Evolutionary conservation across 495 filamentous ascomycete species (phyloP).

Genomic region (Coniosporium apollinis): DNA sequence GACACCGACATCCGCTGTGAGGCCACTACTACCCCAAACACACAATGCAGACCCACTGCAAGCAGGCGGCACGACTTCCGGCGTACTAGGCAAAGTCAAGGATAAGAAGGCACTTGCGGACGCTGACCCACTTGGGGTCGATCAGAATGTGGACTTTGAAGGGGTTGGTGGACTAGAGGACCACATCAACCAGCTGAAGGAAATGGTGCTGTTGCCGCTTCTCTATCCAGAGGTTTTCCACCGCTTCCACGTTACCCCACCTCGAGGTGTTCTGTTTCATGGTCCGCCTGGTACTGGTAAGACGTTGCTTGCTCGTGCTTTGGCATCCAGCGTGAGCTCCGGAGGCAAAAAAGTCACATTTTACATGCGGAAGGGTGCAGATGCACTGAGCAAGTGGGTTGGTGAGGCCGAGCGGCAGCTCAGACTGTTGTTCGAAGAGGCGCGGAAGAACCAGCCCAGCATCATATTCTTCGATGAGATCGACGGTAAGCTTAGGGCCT

Average conservation of each 20-base stretch:
- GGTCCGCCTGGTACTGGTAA: slow-evolving; percentile 96
- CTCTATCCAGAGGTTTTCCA: slow-evolving; percentile 92
- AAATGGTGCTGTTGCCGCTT: slow-evolving; percentile 89
- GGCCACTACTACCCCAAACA: slow-evolving; percentile 42
- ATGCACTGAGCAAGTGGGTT: slow-evolving; percentile 96
- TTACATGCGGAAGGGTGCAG: slow-evolving; percentile 97
- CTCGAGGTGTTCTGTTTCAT: slow-evolving; percentile 88
- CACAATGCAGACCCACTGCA: slow-evolving; percentile 45
- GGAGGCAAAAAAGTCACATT: slow-evolving; percentile 90
- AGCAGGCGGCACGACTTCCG: slow-evolving; percentile 30
- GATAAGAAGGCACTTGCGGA: slow-evolving; percentile 69
- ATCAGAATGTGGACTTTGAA: slow-evolving; percentile 78
- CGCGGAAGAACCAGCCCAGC: slow-evolving; percentile 82
- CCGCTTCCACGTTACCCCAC: slow-evolving; percentile 80
- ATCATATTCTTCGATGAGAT: slow-evolving; percentile 99
- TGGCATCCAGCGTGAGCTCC: slow-evolving; percentile 64
- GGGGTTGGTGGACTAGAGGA: slow-evolving; percentile 80
- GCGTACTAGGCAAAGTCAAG: slow-evolving; percentile 76
- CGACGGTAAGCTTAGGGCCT: slow-evolving; percentile 41
- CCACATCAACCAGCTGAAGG: slow-evolving; percentile 89
- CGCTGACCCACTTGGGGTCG: slow-evolving; percentile 84
- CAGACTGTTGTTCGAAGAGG: slow-evolving; percentile 86
- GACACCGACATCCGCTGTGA: slow-evolving; percentile 51
- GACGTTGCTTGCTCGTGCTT: slow-evolving; percentile 78
- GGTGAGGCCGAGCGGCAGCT: slow-evolving; percentile 94